These are phyloP conservation scores for Pyrenophora teres DNA, from an alignment of 2,329 filamentous ascomycete genomes.

Conservation along the genomic window DNA sequence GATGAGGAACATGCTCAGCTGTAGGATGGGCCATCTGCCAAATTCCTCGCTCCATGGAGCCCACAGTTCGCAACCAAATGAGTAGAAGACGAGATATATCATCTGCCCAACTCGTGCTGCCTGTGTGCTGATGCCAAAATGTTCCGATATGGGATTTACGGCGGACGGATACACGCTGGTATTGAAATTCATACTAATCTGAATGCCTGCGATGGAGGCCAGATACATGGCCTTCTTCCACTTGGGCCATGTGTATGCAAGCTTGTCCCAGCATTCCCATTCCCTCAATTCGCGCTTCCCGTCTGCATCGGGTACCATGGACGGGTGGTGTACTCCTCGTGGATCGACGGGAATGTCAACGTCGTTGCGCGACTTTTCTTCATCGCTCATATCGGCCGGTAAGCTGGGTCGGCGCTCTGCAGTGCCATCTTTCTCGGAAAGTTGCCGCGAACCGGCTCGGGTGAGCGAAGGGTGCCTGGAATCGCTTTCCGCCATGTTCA, in stretches of 20 bases:
- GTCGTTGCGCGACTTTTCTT: constrained; percentile 14
- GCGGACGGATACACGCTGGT: constrained; percentile 60
- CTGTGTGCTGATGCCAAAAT: constrained; percentile 57
- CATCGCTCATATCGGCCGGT: constrained; percentile 13
- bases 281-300: constrained; percentile 41
- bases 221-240: constrained; percentile 59
- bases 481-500: constrained; percentile 12
- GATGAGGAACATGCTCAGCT: constrained; percentile 64
- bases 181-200: constrained; percentile 63
- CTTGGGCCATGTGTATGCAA: constrained; percentile 53
- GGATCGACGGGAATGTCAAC: constrained; percentile 10
- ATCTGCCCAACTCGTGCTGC: constrained; percentile 30
- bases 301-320: constrained; percentile 10
- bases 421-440: constrained; percentile 8
- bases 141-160: constrained; percentile 56
- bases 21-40: constrained; percentile 60
- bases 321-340: constrained; percentile 15
- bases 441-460: constrained; percentile 3
- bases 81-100: constrained; percentile 73
- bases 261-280: constrained; percentile 52
- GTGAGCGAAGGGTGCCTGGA: constrained; percentile 13
- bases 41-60: constrained; percentile 79
- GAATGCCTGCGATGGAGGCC: constrained; percentile 57
- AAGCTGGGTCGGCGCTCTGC: constrained; percentile 6
- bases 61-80: constrained; percentile 86